These are phyloP conservation scores for Arabis hirsuta DNA, from an alignment of 345 rosid species.

Conservation along the genomic window DNA sequence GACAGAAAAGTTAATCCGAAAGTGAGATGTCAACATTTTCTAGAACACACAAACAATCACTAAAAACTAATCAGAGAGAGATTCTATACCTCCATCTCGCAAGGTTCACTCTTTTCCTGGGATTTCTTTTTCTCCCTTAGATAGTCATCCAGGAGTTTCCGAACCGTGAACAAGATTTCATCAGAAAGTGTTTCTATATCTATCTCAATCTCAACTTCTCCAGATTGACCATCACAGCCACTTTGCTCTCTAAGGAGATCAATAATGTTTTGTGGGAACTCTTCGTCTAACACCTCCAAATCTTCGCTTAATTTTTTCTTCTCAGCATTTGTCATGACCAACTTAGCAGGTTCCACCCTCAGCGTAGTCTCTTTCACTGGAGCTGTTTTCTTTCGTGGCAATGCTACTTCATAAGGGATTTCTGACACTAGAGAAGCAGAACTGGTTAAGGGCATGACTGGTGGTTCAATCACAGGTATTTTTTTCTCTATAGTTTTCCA, in stretches of 20 bases:
- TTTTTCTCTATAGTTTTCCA: slow-evolving; percentile 89
- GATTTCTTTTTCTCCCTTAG: slow-evolving; percentile 57
- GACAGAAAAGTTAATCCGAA: slow-evolving; percentile 34
- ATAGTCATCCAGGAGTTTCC: slow-evolving; percentile 76
- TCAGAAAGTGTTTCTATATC: slow-evolving; percentile 74
- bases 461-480: slow-evolving; percentile 47
- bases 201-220: slow-evolving; percentile 86
- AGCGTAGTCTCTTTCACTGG: slow-evolving; percentile 44
- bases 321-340: slow-evolving; percentile 57
- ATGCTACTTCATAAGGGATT: slow-evolving; percentile 37
- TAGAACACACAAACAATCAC: slow-evolving; percentile 17
- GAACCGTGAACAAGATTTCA: slow-evolving; percentile 65
- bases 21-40: slow-evolving; percentile 32
- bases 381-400: slow-evolving; percentile 52
- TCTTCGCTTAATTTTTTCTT: slow-evolving; percentile 61
- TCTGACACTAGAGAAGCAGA: slow-evolving; percentile 47
- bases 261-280: slow-evolving; percentile 71
- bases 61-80: slow-evolving; percentile 23
- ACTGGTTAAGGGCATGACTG: slow-evolving; percentile 41
- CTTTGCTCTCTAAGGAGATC: slow-evolving; percentile 77
- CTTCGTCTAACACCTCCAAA: slow-evolving; percentile 61
- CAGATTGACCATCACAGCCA: slow-evolving; percentile 53
- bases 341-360: slow-evolving; percentile 51
- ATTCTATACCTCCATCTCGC: slow-evolving; percentile 79
- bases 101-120: slow-evolving; percentile 57